Conservation (phyloP, 1,139 yeast genomes). For the Saccharomycopsis hybrid region DNA sequence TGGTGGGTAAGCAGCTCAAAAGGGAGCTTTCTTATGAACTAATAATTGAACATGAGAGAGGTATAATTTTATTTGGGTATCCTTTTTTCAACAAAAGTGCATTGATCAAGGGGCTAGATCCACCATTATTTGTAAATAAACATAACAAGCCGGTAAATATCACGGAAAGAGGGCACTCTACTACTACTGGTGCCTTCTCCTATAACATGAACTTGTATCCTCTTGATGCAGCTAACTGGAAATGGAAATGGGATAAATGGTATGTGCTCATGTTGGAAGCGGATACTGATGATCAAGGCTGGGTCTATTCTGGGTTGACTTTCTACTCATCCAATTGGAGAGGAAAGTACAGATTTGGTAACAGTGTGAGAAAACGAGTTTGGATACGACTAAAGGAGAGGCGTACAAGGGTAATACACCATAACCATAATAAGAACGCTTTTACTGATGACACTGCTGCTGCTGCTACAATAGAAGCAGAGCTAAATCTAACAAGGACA, state of each 20-base stretch:
- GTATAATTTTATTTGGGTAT: constrained; percentile 46
- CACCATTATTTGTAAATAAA: constrained; percentile 33
- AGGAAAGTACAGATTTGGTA: constrained; percentile 49
- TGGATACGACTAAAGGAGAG: constrained; percentile 46
- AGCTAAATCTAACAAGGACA: too few relatives aligned
- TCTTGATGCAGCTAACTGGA: constrained; percentile 44
- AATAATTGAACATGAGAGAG: constrained; percentile 36
- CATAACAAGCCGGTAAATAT: constrained; percentile 9
- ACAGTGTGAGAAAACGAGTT: constrained; percentile 51
- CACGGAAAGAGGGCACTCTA: constrained; percentile 15
- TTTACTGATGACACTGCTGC: too few relatives aligned
- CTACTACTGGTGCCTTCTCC: constrained; percentile 27
- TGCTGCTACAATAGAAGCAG: too few relatives aligned
- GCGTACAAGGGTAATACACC: background rate
- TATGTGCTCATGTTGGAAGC: constrained; percentile 54
- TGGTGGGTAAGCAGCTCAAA: background rate
- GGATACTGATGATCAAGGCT: constrained; percentile 64
- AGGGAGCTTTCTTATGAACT: constrained; percentile 15
- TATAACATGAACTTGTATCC: constrained; percentile 36
- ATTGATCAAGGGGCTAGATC: constrained; percentile 41
- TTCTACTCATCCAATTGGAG: constrained; percentile 51
- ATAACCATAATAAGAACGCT: background rate
- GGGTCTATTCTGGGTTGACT: constrained; percentile 48
- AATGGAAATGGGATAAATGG: constrained; percentile 58
- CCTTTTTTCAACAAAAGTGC: constrained; percentile 44